Percentiles rank a stretch among this genome's conserved stretches.
Conservation (phyloP, 768 basidiomycete species). For the Tulasnella sp. region DNA sequence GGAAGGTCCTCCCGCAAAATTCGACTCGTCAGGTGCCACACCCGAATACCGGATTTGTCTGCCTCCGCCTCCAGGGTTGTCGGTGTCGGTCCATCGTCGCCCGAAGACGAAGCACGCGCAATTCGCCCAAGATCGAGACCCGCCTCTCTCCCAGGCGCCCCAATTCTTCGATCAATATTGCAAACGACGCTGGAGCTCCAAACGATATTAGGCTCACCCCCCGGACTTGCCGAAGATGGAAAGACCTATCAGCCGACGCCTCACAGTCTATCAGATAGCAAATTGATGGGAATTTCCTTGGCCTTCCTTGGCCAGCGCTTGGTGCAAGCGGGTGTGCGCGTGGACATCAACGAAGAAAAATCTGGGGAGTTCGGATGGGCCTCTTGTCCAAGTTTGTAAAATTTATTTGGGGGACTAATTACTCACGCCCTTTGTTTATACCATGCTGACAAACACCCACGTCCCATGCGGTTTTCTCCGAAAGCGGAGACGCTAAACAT, state of each 20-base stretch:
- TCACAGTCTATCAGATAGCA: background rate
- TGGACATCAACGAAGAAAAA: background rate
- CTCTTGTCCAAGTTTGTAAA: background rate
- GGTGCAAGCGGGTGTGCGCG: background rate
- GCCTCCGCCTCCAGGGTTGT: no score
- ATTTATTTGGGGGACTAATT: background rate
- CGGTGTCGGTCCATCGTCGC: no score
- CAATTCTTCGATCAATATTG: no score
- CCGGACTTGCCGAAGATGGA: background rate
- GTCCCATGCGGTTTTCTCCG: background rate
- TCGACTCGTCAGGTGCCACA: no score
- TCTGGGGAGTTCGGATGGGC: background rate
- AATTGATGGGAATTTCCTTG: background rate
- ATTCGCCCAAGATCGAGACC: no score
- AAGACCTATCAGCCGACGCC: background rate
- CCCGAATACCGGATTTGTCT: no score
- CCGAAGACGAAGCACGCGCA: no score
- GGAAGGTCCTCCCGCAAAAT: no score
- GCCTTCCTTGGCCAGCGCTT: background rate
- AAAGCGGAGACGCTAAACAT: background rate
- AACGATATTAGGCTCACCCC: background rate
- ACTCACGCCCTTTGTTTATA: background rate
- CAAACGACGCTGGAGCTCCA: background rate
- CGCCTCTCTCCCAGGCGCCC: no score
- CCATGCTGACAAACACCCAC: background rate